Evolutionary conservation across 2,329 filamentous ascomycete genomes (phyloP).

Genomic region (Fusarium nisikadoi): DNA sequence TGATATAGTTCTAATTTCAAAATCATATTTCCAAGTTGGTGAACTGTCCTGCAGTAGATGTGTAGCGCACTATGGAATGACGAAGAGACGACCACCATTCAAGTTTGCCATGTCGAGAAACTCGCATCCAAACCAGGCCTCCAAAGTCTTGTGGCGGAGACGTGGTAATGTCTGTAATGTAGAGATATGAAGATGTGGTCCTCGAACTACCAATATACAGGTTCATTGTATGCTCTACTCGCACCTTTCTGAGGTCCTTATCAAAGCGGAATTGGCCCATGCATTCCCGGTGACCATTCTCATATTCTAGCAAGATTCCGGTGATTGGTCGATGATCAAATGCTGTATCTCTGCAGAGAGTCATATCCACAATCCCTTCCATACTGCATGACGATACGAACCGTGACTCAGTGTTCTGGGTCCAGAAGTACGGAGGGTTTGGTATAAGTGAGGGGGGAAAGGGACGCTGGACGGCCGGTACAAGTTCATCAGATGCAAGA

Average conservation of each 20-base stretch:
- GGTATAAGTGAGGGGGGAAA: constrained; percentile 8
- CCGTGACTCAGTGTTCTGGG: constrained; percentile 1
- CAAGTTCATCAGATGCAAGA: background rate
- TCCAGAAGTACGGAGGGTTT: constrained; percentile 11
- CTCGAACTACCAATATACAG: constrained; percentile 20
- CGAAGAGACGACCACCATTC: constrained; percentile 24
- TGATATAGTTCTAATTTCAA: background rate
- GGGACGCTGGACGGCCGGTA: background rate
- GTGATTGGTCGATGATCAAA: constrained; percentile 3
- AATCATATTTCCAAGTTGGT: background rate
- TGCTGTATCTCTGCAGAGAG: constrained; percentile 16
- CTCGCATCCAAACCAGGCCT: background rate
- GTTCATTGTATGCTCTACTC: background rate
- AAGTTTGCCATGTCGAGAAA: constrained; percentile 1
- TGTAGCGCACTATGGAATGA: constrained; percentile 25
- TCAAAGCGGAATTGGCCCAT: constrained; percentile 22
- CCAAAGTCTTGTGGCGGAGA: background rate
- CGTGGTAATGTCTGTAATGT: constrained; percentile 11
- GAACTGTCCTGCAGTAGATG: constrained; percentile 3
- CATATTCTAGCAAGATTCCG: constrained; percentile 5
- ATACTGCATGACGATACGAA: constrained; percentile 23
- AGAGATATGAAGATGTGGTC: constrained; percentile 11
- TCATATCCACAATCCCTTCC: constrained; percentile 7
- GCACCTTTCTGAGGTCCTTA: constrained; percentile 4
- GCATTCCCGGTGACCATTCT: constrained; percentile 16